A percentile compares a stretch with the other conserved stretches of the same genome.
Evolutionary conservation across 805 yeast genomes (phyloP).

Genomic region (Lipomyces oligophaga): DNA sequence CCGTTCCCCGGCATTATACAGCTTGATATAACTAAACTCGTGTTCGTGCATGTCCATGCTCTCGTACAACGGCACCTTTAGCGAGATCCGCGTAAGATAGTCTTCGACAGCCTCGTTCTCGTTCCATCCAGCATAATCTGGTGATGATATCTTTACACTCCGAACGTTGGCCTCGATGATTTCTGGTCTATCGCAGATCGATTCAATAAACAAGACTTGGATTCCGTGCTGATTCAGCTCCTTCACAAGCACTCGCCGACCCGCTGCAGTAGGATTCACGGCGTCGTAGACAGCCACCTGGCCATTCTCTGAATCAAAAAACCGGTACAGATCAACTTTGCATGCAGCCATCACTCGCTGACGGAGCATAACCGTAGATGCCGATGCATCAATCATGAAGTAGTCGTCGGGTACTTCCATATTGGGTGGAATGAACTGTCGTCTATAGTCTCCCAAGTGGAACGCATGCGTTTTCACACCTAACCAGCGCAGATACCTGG

Average conservation of each 20-base stretch:
- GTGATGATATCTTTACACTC: slow-evolving; percentile 75
- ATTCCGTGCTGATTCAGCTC: slow-evolving; percentile 56
- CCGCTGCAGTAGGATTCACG: slow-evolving; percentile 72
- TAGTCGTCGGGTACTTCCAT: slow-evolving; percentile 64
- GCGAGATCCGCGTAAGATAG: slow-evolving; percentile 66
- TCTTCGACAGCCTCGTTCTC: slow-evolving; percentile 70
- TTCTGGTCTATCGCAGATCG: slow-evolving; percentile 68
- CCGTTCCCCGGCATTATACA: slow-evolving; percentile 85
- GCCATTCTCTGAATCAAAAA: slow-evolving; percentile 73
- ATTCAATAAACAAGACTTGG: slow-evolving; percentile 83
- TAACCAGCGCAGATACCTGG: slow-evolving; percentile 90
- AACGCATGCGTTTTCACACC: slow-evolving; percentile 91
- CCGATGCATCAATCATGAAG: slow-evolving; percentile 50
- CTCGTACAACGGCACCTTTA: slow-evolving; percentile 67
- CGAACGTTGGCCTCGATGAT: slow-evolving; percentile 71
- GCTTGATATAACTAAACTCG: slow-evolving; percentile 70
- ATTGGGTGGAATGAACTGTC: slow-evolving; percentile 45
- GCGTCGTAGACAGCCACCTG: slow-evolving; percentile 97
- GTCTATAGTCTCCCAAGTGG: slow-evolving; percentile 87
- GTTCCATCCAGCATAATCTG: slow-evolving; percentile 68
- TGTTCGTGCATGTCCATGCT: slow-evolving; percentile 54
- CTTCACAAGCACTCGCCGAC: slow-evolving; percentile 57
- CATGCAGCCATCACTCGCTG: slow-evolving; percentile 59
- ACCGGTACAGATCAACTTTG: slow-evolving; percentile 61
- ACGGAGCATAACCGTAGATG: slow-evolving; percentile 52